A percentile compares a stretch with the other conserved stretches of the same genome.
phyloP scores from a whole-genome alignment of 1,284 basidiomycete species.

The Ustilago esculenta region DNA sequence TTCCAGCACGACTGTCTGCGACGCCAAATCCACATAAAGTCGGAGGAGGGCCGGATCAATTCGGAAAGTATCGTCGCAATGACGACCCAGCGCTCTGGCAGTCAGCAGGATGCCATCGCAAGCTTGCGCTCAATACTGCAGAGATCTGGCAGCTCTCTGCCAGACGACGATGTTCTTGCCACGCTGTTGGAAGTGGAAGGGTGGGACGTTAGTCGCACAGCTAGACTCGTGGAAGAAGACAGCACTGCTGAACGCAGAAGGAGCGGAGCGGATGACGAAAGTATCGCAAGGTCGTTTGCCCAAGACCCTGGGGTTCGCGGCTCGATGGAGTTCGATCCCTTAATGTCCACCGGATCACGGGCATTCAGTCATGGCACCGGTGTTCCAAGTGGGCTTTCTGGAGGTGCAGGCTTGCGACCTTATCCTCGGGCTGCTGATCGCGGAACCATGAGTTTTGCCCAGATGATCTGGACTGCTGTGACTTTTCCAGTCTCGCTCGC shows the following conservation, averaged over 20 bases:
- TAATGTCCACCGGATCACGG: background rate
- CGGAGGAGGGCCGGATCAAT: background rate
- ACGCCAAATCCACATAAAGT: too few species aligned
- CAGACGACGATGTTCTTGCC: conserved; percentile 36
- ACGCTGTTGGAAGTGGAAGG: conserved; percentile 49
- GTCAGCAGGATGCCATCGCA: conserved; percentile 41
- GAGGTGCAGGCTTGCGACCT: conserved; percentile 34
- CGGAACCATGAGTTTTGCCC: conserved; percentile 17
- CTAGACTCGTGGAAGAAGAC: conserved; percentile 37
- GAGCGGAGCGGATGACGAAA: conserved; percentile 49
- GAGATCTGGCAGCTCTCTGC: conserved; percentile 11
- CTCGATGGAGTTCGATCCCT: conserved; percentile 27
- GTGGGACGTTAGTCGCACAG: conserved; percentile 44
- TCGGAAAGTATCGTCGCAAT: background rate
- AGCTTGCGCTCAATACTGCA: conserved; percentile 32
- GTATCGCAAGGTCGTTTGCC: conserved; percentile 42
- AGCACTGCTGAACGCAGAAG: conserved; percentile 39
- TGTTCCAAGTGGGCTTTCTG: conserved; percentile 18
- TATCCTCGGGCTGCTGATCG: conserved; percentile 9
- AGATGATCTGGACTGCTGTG: conserved; percentile 47
- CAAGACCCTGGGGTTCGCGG: conserved; percentile 22
- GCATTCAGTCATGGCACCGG: conserved; percentile 2
- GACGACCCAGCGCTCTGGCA: conserved; percentile 21
- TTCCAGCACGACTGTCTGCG: too few species aligned
- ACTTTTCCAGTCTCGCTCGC: conserved; percentile 51